Conservation (phyloP, 306 rosid species). For the Leucaena leucocephala region DNA sequence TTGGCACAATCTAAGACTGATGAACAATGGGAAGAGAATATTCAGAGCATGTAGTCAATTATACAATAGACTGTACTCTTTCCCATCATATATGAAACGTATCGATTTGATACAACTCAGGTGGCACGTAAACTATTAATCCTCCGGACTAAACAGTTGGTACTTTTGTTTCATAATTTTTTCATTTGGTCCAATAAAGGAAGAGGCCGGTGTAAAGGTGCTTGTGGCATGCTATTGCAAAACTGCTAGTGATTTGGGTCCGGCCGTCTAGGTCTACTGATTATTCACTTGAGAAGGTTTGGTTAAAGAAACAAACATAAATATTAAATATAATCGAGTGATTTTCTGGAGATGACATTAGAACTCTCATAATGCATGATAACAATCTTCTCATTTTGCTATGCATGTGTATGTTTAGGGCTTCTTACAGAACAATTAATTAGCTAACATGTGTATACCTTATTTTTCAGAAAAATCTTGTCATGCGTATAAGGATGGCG, state of each 20-base stretch:
- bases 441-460: conserved; percentile 30
- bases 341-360: conserved; percentile 33
- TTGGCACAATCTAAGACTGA: neutral
- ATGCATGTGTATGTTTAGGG: conserved; percentile 20
- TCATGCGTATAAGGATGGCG: conserved; percentile 96
- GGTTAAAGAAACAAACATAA: conserved; percentile 22
- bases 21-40: neutral
- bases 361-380: conserved; percentile 28
- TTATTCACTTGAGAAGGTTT: conserved; percentile 16
- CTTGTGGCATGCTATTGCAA: neutral
- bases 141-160: neutral
- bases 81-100: neutral
- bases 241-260: neutral
- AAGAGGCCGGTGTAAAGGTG: neutral
- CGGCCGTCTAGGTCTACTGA: neutral
- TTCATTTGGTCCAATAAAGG: neutral
- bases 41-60: neutral
- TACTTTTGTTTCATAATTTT: neutral
- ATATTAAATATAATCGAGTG: conserved; percentile 9
- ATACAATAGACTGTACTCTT: neutral
- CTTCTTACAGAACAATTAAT: conserved; percentile 29
- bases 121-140: neutral
- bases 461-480: conserved; percentile 80
- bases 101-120: neutral
- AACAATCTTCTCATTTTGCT: neutral